Conservation (phyloP, 2,329 filamentous ascomycete genomes). For the Dothistroma septosporum region DNA sequence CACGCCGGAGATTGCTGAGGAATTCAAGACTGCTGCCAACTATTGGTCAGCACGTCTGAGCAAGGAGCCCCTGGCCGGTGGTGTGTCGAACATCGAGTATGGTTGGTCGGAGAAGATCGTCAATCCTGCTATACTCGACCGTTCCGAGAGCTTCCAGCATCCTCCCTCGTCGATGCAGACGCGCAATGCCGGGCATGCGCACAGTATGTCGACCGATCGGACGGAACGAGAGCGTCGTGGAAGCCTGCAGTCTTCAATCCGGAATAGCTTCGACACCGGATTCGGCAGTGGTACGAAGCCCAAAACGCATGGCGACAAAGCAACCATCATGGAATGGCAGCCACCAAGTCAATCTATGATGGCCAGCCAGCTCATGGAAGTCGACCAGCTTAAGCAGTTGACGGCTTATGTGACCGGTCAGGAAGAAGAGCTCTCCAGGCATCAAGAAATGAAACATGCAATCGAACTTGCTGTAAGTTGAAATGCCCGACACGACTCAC, state of each 20-base stretch:
- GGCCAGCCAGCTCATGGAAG: slow-evolving; percentile 70
- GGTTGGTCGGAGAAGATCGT: slow-evolving; percentile 89
- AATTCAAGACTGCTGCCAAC: slow-evolving; percentile 91
- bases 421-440: slow-evolving; percentile 76
- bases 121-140: slow-evolving; percentile 46
- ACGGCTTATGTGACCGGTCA: slow-evolving; percentile 77
- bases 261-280: slow-evolving; percentile 55
- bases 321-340: slow-evolving; percentile 80
- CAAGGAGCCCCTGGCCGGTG: slow-evolving; percentile 86
- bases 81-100: slow-evolving; percentile 95
- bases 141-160: slow-evolving; percentile 21
- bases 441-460: slow-evolving; percentile 81
- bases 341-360: slow-evolving; percentile 89
- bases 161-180: slow-evolving; percentile 33
- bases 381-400: slow-evolving; percentile 74
- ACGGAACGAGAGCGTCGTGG: slow-evolving; percentile 6
- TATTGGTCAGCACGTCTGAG: slow-evolving; percentile 96
- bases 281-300: slow-evolving; percentile 45
- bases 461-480: slow-evolving; percentile 74
- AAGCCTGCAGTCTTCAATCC: slow-evolving; percentile 50
- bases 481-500: neutral
- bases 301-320: slow-evolving; percentile 77
- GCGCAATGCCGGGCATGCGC: slow-evolving; percentile 22
- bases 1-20: slow-evolving; percentile 87
- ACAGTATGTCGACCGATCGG: slow-evolving; percentile 24